Evolutionary conservation across 1,284 basidiomycete species (phyloP).

Genomic region (Sparassis latifolia): DNA sequence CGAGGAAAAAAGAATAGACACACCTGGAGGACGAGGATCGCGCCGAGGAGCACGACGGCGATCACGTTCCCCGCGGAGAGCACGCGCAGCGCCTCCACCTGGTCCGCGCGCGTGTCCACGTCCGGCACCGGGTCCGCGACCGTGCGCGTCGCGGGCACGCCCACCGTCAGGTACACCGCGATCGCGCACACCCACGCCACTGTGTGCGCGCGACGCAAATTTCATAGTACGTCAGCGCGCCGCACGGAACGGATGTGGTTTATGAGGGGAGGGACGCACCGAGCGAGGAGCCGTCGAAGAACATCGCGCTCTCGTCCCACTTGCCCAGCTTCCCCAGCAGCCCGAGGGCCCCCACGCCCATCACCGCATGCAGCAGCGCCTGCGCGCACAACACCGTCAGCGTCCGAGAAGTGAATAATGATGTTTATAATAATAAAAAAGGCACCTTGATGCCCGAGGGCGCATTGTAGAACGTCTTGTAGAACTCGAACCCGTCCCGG

Average conservation of each 20-base stretch:
- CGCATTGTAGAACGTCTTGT: slow-evolving; percentile 85
- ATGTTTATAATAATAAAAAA: slow-evolving; percentile 9
- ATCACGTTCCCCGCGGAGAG: slow-evolving; percentile 83
- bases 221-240: slow-evolving; percentile 1
- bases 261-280: slow-evolving; percentile 40
- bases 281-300: slow-evolving; percentile 83
- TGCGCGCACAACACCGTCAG: slow-evolving; percentile 23
- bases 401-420: not conserved
- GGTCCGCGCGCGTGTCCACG: slow-evolving; percentile 57
- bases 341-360: slow-evolving; percentile 68
- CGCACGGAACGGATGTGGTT: not conserved
- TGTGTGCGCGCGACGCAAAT: slow-evolving; percentile 28
- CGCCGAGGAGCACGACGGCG: slow-evolving; percentile 59
- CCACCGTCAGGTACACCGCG: slow-evolving; percentile 75
- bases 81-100: slow-evolving; percentile 71
- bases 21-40: slow-evolving; percentile 70
- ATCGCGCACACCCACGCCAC: slow-evolving; percentile 71
- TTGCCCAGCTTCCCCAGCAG: slow-evolving; percentile 72
- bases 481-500: slow-evolving; percentile 79
- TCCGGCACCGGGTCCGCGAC: slow-evolving; percentile 50
- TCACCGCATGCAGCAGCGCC: slow-evolving; percentile 80
- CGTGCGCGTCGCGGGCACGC: slow-evolving; percentile 70
- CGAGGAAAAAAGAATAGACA: slow-evolving; percentile 19
- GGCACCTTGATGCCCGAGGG: slow-evolving; percentile 83
- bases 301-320: slow-evolving; percentile 88